Conservation (phyloP, 345 rosid species). For the Bruguiera sexangula region DNA sequence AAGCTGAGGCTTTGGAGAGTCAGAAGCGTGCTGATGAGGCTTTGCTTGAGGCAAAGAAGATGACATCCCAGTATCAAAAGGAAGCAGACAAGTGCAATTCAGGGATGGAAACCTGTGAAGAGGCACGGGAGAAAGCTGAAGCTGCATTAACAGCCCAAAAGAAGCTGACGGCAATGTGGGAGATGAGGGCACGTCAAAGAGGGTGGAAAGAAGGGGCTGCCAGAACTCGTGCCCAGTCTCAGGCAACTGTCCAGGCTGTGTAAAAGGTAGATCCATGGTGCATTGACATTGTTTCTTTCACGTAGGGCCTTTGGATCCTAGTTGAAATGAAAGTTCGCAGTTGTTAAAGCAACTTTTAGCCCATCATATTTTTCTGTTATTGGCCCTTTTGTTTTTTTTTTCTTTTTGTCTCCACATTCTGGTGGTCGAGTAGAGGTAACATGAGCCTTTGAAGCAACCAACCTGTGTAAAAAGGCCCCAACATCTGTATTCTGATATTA, state of each 20-base stretch:
- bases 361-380: neutral
- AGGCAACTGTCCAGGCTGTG: conserved; percentile 46
- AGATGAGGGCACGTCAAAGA: conserved; percentile 72
- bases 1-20: conserved; percentile 71
- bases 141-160: conserved; percentile 62
- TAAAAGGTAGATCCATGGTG: conserved; percentile 16
- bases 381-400: neutral
- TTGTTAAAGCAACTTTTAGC: conserved; percentile 5
- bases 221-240: conserved; percentile 42
- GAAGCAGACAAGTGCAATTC: conserved; percentile 98
- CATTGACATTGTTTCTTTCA: neutral
- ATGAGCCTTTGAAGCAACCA: conserved; percentile 10
- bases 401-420: neutral
- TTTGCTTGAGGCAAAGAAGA: conserved; percentile 91
- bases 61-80: conserved; percentile 85
- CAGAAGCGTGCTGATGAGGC: conserved; percentile 70
- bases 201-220: conserved; percentile 75
- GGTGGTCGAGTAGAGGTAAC: conserved; percentile 4
- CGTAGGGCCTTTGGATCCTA: neutral
- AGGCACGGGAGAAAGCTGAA: conserved; percentile 85
- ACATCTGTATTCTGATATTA: neutral
- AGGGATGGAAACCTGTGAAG: conserved; percentile 98
- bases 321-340: conserved; percentile 3
- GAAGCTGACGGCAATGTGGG: conserved; percentile 77
- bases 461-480: neutral